Evolutionary conservation across 495 filamentous ascomycete genomes (phyloP), one percentile per base, ranked within the genome.

Genomic region (Penicillium chermesinum): DNA sequence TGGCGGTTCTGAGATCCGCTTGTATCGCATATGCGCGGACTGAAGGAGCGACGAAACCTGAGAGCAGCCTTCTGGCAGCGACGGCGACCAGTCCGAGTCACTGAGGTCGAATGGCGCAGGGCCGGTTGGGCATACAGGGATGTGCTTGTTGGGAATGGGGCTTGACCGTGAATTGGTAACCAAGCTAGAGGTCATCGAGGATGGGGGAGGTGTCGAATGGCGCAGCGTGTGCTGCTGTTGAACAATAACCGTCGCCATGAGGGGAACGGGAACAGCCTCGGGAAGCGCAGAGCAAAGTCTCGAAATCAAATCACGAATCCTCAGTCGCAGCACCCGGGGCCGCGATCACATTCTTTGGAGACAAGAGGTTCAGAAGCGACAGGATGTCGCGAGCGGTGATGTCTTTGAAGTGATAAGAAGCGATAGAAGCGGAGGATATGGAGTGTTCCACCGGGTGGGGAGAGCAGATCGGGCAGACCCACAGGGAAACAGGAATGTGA

Each of bases 81-180:
- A 42, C 70, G 57, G 55, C 14, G 61, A 55, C 4, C 25, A 30
- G 4, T 55, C 33, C 3, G 85, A 18, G 76, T 87, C 57, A 75
- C 81, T 48, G 75, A 79, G 33, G 4, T 58, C 68, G 38, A 72
- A 62, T 7, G 84, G 85, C 8, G 77, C 72, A 7, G 88, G 83
- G 0, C 88, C 87, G 7, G 90, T 79, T n/a, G 89, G 85, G 58
- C 88, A 91, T 41, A 84, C 73, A 7, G 89, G 88, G 12, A 96
- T 69, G 67, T 95, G 89, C 62, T 94, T 95, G 68, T 95, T 95
- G 7, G 93, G 91, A 17, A 96, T 77, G 10, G 87, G 78, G 30
- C 71, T 74, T n/a, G 72, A 55, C 34, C 62, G 69, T 41, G 69
- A 60, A 48, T 73, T 71, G 22, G 77, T 56, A 33, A 50, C 65